Evolutionary conservation across 2,329 filamentous ascomycete species (phyloP).

Genomic region (Colletotrichum zoysiae): DNA sequence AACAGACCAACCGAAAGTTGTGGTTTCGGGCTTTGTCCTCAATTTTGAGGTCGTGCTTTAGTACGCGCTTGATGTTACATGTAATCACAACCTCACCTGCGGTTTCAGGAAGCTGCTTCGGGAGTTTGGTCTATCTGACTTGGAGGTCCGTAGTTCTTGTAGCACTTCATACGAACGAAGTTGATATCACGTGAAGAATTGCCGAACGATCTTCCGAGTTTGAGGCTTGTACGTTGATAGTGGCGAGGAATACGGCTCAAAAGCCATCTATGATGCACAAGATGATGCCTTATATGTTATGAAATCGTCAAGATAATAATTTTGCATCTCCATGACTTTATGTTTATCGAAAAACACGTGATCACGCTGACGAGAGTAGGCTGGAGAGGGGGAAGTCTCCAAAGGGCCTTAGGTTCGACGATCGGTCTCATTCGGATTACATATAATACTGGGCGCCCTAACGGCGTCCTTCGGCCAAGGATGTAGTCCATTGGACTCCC

Average conservation of each 20-base stretch:
- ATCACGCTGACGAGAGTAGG: background rate
- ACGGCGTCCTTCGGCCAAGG: background rate
- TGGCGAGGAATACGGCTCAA: no score
- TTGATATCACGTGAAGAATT: background rate
- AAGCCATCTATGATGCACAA: no score
- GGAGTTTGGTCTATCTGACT: background rate
- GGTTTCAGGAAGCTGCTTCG: constrained; percentile 45
- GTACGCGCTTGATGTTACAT: constrained; percentile 64
- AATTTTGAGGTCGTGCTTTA: constrained; percentile 61
- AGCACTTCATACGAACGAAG: background rate
- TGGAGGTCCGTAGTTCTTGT: background rate
- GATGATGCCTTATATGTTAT: accelerated
- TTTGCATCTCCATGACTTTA: no score
- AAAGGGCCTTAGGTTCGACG: constrained; percentile 11
- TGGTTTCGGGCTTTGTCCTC: constrained; percentile 74
- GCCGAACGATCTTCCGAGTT: no score
- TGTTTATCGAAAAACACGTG: background rate
- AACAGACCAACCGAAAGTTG: constrained; percentile 65
- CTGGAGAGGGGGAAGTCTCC: background rate
- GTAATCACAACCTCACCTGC: constrained; percentile 66
- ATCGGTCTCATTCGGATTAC: background rate
- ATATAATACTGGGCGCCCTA: background rate
- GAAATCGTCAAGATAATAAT: background rate
- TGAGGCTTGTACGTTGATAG: background rate
- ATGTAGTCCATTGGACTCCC: background rate